phyloP scores from a whole-genome alignment of 306 rosid genomes.

The Abrus pulchellus region DNA sequence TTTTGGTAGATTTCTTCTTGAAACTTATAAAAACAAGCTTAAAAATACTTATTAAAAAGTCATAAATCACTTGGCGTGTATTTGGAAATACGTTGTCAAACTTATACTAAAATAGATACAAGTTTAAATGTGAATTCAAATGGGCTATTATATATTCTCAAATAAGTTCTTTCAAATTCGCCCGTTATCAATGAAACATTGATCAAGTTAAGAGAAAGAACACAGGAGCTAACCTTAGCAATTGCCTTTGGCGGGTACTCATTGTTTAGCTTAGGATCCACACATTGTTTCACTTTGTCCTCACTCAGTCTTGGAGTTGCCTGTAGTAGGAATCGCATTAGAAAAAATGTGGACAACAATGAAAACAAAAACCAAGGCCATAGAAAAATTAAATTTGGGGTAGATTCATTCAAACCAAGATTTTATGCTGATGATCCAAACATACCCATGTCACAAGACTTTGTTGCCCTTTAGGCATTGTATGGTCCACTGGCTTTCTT shows the following conservation, averaged over 20 bases:
- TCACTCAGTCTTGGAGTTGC: constrained; percentile 98
- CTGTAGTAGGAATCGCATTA: constrained; percentile 52
- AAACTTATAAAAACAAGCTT: background rate
- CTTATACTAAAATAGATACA: too few species aligned
- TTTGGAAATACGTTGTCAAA: too few species aligned
- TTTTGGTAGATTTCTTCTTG: background rate
- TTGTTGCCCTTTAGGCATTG: constrained; percentile 97
- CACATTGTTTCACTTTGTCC: constrained; percentile 95
- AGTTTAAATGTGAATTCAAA: too few species aligned
- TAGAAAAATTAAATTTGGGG: background rate
- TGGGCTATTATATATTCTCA: background rate
- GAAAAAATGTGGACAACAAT: background rate
- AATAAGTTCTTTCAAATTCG: background rate
- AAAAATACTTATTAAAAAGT: background rate
- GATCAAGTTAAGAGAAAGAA: constrained; percentile 7
- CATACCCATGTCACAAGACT: constrained; percentile 98
- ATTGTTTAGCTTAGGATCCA: constrained; percentile 90
- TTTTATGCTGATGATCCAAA: background rate
- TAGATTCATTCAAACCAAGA: background rate
- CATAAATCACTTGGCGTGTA: background rate
- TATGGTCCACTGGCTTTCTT: constrained; percentile 94
- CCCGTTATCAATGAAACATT: background rate
- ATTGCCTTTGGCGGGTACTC: constrained; percentile 94
- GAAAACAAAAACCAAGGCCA: constrained; percentile 4
- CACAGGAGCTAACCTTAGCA: constrained; percentile 71